Conservation (phyloP, 2,329 filamentous ascomycete species). For the Neofusicoccum parvum region DNA sequence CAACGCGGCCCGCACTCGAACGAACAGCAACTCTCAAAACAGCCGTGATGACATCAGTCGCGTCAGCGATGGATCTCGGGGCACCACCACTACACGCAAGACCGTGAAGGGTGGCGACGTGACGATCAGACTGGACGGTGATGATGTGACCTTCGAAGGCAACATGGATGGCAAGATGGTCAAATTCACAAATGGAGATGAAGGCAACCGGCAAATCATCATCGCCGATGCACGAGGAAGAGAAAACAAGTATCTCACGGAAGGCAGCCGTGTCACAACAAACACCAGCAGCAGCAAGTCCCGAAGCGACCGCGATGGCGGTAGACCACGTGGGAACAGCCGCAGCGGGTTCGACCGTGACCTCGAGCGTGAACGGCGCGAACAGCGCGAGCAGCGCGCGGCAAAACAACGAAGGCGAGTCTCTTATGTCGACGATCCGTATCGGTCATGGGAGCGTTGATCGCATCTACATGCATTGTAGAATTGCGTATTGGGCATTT, state of each 20-base stretch:
- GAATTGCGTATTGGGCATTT: background rate
- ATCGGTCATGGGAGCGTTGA: background rate
- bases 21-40: constrained; percentile 4
- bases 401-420: background rate
- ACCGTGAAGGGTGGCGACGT: constrained; percentile 2
- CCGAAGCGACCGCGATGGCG: constrained; percentile 7
- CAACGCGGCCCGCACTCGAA: background rate
- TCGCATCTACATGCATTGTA: no score
- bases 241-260: constrained; percentile 9
- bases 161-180: constrained; percentile 6
- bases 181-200: constrained; percentile 8
- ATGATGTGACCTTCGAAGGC: constrained; percentile 11
- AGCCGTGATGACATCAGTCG: constrained; percentile 11
- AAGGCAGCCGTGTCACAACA: constrained; percentile 13
- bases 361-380: background rate
- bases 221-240: constrained; percentile 6
- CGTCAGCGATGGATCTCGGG: constrained; percentile 12
- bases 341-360: background rate
- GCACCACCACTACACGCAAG: constrained; percentile 5
- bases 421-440: background rate
- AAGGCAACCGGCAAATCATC: constrained; percentile 12
- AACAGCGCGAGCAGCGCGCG: background rate
- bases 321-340: background rate
- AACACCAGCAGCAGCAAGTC: constrained; percentile 17
- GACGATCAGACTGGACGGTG: constrained; percentile 2